Evolutionary conservation across 306 rosid species (phyloP).

Genomic region (Macrotyloma uniflorum): DNA sequence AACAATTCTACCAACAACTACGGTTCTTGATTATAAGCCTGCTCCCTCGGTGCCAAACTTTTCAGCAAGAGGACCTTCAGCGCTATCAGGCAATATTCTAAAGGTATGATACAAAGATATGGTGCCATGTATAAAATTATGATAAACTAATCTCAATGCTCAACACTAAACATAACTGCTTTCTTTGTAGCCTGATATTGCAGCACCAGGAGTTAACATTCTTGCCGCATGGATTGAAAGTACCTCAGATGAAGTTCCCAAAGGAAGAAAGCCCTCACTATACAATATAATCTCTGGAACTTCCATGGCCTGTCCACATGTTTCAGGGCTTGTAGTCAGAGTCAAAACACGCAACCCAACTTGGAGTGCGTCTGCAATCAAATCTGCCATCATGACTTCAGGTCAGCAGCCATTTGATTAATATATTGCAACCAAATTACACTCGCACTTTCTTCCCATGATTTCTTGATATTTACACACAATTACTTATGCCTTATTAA

Average conservation of each 20-base stretch:
- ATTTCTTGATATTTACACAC: not conserved
- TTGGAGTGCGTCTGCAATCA: constrained; percentile 78
- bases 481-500: not conserved
- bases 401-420: constrained; percentile 42
- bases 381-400: constrained; percentile 91
- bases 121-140: too few relatives aligned
- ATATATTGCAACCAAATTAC: not conserved
- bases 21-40: too few relatives aligned
- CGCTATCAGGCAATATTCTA: too few relatives aligned
- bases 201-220: constrained; percentile 90
- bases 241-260: not conserved
- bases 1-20: too few relatives aligned
- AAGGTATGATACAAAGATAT: too few relatives aligned
- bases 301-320: constrained; percentile 89
- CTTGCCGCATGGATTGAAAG: constrained; percentile 81
- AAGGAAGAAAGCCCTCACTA: constrained; percentile 45
- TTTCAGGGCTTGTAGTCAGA: constrained; percentile 65
- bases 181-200: too few relatives aligned
- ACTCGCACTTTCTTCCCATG: not conserved
- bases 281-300: constrained; percentile 72
- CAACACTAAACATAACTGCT: too few relatives aligned
- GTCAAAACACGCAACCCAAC: constrained; percentile 62
- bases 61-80: too few relatives aligned
- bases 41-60: too few relatives aligned
- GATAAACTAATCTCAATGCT: too few relatives aligned